Evolutionary conservation across 1,284 basidiomycete genomes (phyloP).

Genomic region (Malassezia japonica): DNA sequence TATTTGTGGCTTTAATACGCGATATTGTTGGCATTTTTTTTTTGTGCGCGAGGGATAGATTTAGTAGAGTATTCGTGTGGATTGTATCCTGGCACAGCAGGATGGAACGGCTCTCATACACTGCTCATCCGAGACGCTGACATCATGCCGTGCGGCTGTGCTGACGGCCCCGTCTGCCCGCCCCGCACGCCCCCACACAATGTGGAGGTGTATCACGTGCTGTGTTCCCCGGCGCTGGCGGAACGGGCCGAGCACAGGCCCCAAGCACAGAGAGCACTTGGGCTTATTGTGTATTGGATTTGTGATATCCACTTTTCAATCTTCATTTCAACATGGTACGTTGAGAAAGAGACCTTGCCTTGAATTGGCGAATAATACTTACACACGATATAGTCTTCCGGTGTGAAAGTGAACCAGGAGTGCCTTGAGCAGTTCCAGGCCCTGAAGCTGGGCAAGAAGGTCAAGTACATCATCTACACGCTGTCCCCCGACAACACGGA

Average conservation of each 20-base stretch:
- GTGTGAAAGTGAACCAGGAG: conserved; percentile 58
- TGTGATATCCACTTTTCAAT: background rate
- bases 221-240: background rate
- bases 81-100: no score
- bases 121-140: no score
- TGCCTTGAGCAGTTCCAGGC: conserved; percentile 63
- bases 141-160: no score
- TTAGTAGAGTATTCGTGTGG: no score
- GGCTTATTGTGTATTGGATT: background rate
- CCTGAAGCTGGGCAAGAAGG: conserved; percentile 73
- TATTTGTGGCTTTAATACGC: no score
- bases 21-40: background rate
- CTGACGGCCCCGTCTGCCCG: no score
- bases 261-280: background rate
- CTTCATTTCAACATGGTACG: conserved; percentile 1
- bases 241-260: conserved; percentile 6
- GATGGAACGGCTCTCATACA: no score
- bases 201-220: conserved; percentile 4
- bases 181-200: no score
- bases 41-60: no score
- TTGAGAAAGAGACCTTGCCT: background rate
- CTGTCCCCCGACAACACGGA: conserved; percentile 62
- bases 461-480: conserved; percentile 77
- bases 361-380: no score
- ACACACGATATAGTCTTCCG: conserved; percentile 59